A percentile compares a stretch with the other conserved stretches of the same genome.
Conservation (phyloP, 257 asterid genomes). For the Handroanthus guayacan region DNA sequence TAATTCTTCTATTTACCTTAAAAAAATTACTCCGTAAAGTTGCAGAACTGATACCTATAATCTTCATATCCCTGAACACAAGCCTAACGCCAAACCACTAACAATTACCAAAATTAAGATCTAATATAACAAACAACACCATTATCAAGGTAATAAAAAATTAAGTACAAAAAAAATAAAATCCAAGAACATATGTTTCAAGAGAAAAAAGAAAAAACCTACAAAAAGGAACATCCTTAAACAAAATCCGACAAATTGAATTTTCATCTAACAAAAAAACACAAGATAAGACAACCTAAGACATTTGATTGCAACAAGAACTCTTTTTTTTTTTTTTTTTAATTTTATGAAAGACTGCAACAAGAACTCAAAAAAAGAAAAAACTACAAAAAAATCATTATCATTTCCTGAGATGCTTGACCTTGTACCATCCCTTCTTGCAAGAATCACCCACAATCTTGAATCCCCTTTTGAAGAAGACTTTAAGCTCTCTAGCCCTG, state of each 20-base stretch:
- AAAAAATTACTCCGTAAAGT: no score
- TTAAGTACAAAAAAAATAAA: no score
- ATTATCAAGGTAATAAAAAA: background rate
- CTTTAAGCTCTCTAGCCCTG: slow-evolving; percentile 48
- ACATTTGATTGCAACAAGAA: background rate
- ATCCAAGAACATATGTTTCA: background rate
- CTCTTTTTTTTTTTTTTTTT: no score
- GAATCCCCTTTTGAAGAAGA: slow-evolving; percentile 58
- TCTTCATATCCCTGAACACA: no score
- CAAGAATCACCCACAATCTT: slow-evolving; percentile 53
- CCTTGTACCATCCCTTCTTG: slow-evolving; percentile 77
- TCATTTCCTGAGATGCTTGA: slow-evolving; percentile 50
- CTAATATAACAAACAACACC: background rate
- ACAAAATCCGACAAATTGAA: background rate
- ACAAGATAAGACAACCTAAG: background rate
- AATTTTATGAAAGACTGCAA: no score
- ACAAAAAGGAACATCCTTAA: no score
- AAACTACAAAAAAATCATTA: background rate
- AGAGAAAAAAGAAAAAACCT: no score
- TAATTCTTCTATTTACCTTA: no score
- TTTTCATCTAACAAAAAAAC: background rate
- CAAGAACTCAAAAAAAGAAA: background rate
- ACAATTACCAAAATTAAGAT: no score
- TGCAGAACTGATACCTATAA: no score
- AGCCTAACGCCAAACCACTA: no score